Conservation (phyloP, 2,329 filamentous ascomycete species). For the Colletotrichum liaoningense region DNA sequence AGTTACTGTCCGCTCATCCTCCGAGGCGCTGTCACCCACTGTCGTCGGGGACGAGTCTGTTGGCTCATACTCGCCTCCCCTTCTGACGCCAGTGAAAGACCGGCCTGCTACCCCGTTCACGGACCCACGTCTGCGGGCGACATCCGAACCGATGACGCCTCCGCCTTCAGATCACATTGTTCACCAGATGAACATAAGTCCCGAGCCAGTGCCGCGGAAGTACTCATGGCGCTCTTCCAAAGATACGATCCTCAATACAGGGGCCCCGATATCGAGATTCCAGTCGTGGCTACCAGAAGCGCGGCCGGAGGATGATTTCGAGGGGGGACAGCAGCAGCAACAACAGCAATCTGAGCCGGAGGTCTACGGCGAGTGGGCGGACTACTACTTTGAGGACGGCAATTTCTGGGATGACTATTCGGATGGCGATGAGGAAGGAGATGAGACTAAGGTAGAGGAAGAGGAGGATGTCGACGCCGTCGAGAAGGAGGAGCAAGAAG, state of each 20-base stretch:
- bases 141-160: slow-evolving; percentile 22
- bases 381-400: slow-evolving; percentile 37
- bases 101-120: slow-evolving; percentile 28
- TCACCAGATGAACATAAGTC: slow-evolving; percentile 6
- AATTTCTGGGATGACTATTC: slow-evolving; percentile 27
- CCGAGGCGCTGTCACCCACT: slow-evolving; percentile 24
- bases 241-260: slow-evolving; percentile 28
- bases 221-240: slow-evolving; percentile 32
- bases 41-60: slow-evolving; percentile 25
- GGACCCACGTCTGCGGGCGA: slow-evolving; percentile 14
- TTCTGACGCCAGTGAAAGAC: slow-evolving; percentile 21
- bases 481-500: neutral
- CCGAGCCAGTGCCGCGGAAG: slow-evolving; percentile 5
- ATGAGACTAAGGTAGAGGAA: neutral
- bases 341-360: slow-evolving; percentile 19
- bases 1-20: slow-evolving; percentile 22
- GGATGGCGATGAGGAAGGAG: neutral
- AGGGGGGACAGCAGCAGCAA: neutral
- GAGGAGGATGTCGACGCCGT: neutral
- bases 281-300: slow-evolving; percentile 24
- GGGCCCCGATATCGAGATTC: slow-evolving; percentile 11
- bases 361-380: slow-evolving; percentile 37
- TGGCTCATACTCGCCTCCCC: slow-evolving; percentile 3
- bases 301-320: neutral
- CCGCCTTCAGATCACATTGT: slow-evolving; percentile 26